Conservation (phyloP, 768 basidiomycete species). For the Boletellus sp. region DNA sequence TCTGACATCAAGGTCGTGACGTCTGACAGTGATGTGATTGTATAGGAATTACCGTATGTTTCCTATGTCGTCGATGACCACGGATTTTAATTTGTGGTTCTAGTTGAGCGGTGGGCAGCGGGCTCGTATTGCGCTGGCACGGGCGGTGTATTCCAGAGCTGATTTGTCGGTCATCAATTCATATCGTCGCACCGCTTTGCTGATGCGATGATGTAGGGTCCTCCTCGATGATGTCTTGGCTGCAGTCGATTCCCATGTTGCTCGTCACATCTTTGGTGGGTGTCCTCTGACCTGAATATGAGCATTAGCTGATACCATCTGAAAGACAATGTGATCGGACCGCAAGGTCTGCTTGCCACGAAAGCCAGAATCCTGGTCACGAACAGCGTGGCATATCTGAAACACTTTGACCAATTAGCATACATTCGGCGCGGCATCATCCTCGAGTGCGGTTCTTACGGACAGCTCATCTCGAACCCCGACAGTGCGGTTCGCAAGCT, state of each 20-base stretch:
- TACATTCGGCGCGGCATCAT: slow-evolving; percentile 82
- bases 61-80: neutral
- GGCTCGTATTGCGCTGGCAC: slow-evolving; percentile 77
- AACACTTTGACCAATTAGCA: slow-evolving; percentile 68
- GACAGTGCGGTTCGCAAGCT: slow-evolving; percentile 71
- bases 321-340: slow-evolving; percentile 81
- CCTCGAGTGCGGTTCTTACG: slow-evolving; percentile 69
- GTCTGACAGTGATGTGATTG: neutral
- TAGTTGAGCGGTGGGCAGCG: slow-evolving; percentile 82
- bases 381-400: slow-evolving; percentile 81
- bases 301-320: neutral
- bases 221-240: slow-evolving; percentile 90
- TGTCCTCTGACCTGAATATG: neutral
- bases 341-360: slow-evolving; percentile 71
- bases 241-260: slow-evolving; percentile 84
- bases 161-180: slow-evolving; percentile 57
- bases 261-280: slow-evolving; percentile 77
- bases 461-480: slow-evolving; percentile 52
- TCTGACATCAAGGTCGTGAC: neutral
- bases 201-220: slow-evolving; percentile 37
- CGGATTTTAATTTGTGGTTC: slow-evolving; percentile 10
- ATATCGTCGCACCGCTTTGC: neutral
- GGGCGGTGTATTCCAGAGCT: slow-evolving; percentile 88
- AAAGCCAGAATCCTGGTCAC: slow-evolving; percentile 87
- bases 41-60: slow-evolving; percentile 55